phyloP scores from a whole-genome alignment of 495 filamentous ascomycete species.

The Astrocystis sublimbata region DNA sequence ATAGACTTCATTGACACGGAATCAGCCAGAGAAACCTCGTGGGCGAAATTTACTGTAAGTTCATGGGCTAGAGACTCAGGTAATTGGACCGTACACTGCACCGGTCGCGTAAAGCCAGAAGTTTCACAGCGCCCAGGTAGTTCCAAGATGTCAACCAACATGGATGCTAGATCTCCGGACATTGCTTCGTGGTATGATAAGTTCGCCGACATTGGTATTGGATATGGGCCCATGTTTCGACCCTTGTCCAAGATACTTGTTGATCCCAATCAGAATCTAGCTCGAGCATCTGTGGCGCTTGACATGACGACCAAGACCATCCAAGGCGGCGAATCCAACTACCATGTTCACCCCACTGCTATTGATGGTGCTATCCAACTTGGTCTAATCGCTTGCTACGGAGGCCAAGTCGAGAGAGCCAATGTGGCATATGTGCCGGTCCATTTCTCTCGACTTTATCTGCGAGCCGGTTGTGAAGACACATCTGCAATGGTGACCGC shows the following conservation, averaged over 20 bases:
- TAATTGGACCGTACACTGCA: slow-evolving; percentile 26
- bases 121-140: neutral
- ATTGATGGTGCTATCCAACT: slow-evolving; percentile 28
- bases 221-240: slow-evolving; percentile 28
- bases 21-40: neutral
- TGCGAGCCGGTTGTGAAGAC: neutral
- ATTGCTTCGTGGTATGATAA: slow-evolving; percentile 19
- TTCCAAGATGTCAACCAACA: neutral
- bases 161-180: neutral
- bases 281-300: slow-evolving; percentile 24
- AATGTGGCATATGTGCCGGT: slow-evolving; percentile 15
- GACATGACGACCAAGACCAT: slow-evolving; percentile 29
- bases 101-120: slow-evolving; percentile 28
- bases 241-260: slow-evolving; percentile 15
- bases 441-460: slow-evolving; percentile 7
- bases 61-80: slow-evolving; percentile 9
- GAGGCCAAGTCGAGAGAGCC: slow-evolving; percentile 3
- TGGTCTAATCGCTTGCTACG: slow-evolving; percentile 25
- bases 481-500: neutral
- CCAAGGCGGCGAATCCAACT: slow-evolving; percentile 29
- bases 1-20: slow-evolving; percentile 13
- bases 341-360: slow-evolving; percentile 43
- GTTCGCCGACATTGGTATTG: slow-evolving; percentile 21
- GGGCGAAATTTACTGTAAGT: slow-evolving; percentile 23
- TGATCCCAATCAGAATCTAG: slow-evolving; percentile 7